Conservation (phyloP, 306 rosid species). For the Medicago lupulina region DNA sequence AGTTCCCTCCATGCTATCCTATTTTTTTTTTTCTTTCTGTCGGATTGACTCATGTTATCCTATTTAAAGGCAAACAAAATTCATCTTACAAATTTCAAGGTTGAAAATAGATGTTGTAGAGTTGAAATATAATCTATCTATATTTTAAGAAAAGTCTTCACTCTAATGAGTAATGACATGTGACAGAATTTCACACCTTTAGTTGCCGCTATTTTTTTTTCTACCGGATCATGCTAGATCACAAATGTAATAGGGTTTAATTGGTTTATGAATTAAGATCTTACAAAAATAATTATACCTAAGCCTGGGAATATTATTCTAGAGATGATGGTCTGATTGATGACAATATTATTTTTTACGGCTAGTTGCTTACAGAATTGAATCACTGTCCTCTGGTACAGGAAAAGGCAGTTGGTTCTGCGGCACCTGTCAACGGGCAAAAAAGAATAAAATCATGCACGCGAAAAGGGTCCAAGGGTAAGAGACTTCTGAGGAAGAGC, state of each 20-base stretch:
- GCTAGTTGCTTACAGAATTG: not conserved
- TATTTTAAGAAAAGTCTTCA: not conserved
- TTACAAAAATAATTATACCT: not conserved
- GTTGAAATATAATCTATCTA: not conserved
- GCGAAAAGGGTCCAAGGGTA: slow-evolving; percentile 30
- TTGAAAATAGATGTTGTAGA: not conserved
- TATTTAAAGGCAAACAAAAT: not conserved
- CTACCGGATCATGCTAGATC: not conserved
- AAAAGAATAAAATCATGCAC: slow-evolving; percentile 42
- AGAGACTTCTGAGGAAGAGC: slow-evolving; percentile 58
- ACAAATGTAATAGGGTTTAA: not conserved
- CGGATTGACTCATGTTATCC: not conserved
- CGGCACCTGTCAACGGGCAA: slow-evolving; percentile 43
- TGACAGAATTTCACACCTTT: not conserved
- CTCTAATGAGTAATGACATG: not conserved
- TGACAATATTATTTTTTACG: not conserved
- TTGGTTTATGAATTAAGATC: not conserved
- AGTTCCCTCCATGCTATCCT: not conserved
- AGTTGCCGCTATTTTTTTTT: not conserved
- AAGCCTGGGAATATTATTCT: not conserved
- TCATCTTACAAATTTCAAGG: not conserved
- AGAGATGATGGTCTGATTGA: too few species aligned
- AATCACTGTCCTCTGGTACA: slow-evolving; percentile 23
- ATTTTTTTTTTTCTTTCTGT: too few species aligned
- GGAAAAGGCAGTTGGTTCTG: slow-evolving; percentile 31